Conservation (phyloP, 768 basidiomycete species). For the Psilocybe cyanescens region DNA sequence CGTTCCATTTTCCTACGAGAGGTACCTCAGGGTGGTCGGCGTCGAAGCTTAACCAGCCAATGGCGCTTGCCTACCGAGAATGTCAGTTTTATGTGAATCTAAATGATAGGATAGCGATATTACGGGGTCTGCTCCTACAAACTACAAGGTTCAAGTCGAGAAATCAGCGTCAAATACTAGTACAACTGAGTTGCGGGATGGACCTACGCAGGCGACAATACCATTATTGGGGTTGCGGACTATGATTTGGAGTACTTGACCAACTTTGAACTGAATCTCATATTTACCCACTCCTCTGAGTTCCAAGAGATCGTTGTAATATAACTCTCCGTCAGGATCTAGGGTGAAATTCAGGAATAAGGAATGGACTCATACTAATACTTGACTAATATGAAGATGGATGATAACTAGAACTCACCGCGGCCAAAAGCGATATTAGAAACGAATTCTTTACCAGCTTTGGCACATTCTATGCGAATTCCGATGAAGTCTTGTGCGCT, state of each 20-base stretch:
- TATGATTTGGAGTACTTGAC: constrained; percentile 4
- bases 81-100: not conserved
- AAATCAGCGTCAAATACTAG: not conserved
- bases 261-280: constrained; percentile 6
- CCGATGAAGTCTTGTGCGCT: constrained; percentile 3
- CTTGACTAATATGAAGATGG: too few relatives aligned
- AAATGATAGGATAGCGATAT: not conserved
- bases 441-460: constrained; percentile 6
- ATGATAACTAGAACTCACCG: constrained; percentile 1
- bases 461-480: constrained; percentile 3
- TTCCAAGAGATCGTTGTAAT: constrained; percentile 3
- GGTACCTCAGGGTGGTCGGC: constrained; percentile 6
- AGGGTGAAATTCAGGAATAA: not conserved
- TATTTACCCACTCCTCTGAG: constrained; percentile 4
- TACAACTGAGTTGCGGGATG: not conserved
- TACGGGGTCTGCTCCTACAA: constrained; percentile 6
- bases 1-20: constrained; percentile 5
- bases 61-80: constrained; percentile 2
- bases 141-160: not conserved
- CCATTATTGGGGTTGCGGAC: not conserved
- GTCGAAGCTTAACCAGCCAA: constrained; percentile 2
- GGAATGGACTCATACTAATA: constrained; percentile 1
- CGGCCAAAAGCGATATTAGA: constrained; percentile 8
- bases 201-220: constrained; percentile 3
- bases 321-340: constrained; percentile 7